Percentiles rank a stretch among this genome's conserved stretches.
phyloP scores from a whole-genome alignment of 305 asterid species.

The Nicotiana rustica region DNA sequence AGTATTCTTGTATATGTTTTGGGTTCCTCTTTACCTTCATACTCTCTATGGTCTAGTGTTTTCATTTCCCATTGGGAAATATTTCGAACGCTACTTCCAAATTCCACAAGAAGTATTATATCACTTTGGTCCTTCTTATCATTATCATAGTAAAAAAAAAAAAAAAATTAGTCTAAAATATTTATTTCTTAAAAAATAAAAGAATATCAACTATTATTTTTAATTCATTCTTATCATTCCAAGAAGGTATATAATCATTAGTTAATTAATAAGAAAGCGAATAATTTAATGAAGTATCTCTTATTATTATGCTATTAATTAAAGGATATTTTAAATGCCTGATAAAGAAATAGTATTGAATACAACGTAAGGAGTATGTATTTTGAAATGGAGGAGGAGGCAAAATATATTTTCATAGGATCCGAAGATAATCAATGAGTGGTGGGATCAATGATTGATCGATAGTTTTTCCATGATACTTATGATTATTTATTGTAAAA shows the following conservation, averaged over 20 bases:
- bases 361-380: neutral
- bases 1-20: neutral
- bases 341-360: neutral
- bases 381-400: neutral
- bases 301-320: neutral
- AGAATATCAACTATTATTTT: neutral
- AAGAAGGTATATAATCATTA: neutral
- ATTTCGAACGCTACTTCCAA: neutral
- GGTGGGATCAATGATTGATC: conserved; percentile 29
- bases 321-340: neutral
- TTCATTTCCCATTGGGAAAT: neutral
- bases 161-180: no score
- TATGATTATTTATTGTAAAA: neutral
- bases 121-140: no score
- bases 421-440: conserved; percentile 29
- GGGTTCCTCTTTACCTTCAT: neutral
- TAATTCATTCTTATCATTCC: neutral
- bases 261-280: neutral
- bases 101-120: neutral
- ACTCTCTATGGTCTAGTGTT: neutral
- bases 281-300: neutral
- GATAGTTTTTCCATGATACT: conserved; percentile 8
- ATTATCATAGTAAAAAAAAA: no score
- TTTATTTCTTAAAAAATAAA: no score
- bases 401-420: conserved; percentile 23